These are phyloP conservation scores for Pseudogymnoascus sp. DNA, from an alignment of 2,329 filamentous ascomycete species.

Conservation along the genomic window DNA sequence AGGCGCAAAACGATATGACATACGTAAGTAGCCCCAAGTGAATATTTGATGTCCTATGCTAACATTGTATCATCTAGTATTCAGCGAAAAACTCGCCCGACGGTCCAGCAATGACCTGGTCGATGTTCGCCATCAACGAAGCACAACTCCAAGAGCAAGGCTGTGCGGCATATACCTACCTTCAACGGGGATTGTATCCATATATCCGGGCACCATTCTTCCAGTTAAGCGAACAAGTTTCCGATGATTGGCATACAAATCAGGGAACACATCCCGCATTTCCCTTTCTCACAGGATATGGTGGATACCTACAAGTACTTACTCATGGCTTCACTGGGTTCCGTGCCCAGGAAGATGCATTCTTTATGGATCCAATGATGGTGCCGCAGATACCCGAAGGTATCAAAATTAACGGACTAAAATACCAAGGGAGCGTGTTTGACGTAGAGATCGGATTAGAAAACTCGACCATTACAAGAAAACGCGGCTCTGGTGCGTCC, in stretches of 20 bases:
- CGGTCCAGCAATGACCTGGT: conserved; percentile 67
- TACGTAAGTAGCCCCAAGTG: background rate
- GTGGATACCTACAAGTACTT: conserved; percentile 59
- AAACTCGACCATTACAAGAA: conserved; percentile 50
- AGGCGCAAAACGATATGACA: background rate
- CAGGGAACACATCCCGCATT: conserved; percentile 61
- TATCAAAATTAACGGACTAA: conserved; percentile 21
- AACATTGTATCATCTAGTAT: background rate
- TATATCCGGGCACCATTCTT: conserved; percentile 61
- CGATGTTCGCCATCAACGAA: conserved; percentile 59
- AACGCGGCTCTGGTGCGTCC: conserved; percentile 27
- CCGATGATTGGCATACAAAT: conserved; percentile 50
- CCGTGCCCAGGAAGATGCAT: conserved; percentile 48
- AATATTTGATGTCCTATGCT: background rate
- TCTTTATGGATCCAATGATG: conserved; percentile 50
- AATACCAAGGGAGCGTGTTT: conserved; percentile 12
- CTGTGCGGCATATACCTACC: conserved; percentile 60
- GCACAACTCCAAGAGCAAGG: conserved; percentile 58
- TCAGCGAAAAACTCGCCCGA: conserved; percentile 31
- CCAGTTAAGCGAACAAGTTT: conserved; percentile 60
- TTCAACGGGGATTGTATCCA: conserved; percentile 52
- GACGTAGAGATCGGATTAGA: conserved; percentile 13
- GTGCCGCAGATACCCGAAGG: conserved; percentile 52
- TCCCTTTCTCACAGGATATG: conserved; percentile 64
- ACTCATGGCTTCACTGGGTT: conserved; percentile 61